Percentiles rank a stretch among this genome's conserved stretches.
Conservation (phyloP, 1,284 basidiomycete species). For the Hemileia vastatrix region DNA sequence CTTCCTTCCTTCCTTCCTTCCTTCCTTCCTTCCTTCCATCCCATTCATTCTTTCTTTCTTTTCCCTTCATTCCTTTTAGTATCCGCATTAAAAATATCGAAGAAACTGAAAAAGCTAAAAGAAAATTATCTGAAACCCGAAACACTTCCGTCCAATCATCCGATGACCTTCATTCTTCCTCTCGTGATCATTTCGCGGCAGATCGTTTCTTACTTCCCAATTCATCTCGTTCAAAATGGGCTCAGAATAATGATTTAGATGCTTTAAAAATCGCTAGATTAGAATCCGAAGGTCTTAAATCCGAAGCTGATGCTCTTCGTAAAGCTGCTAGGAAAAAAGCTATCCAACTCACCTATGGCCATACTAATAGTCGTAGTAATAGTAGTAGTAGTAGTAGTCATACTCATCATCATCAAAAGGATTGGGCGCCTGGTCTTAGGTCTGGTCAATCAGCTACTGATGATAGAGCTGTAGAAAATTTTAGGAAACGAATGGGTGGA, state of each 20-base stretch:
- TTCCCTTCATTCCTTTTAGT: slow-evolving; percentile 48
- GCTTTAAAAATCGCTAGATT: slow-evolving; percentile 16
- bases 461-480: slow-evolving; percentile 21
- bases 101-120: slow-evolving; percentile 89
- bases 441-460: slow-evolving; percentile 16
- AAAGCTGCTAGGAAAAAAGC: slow-evolving; percentile 17
- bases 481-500: slow-evolving; percentile 19
- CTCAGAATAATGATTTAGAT: slow-evolving; percentile 10
- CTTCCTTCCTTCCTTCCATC: slow-evolving; percentile 7
- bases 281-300: slow-evolving; percentile 8
- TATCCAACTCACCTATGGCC: slow-evolving; percentile 18
- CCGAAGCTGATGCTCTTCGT: slow-evolving; percentile 10
- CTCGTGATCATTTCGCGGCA: slow-evolving; percentile 17
- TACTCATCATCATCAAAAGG: slow-evolving; percentile 4
- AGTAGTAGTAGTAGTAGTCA: neutral
- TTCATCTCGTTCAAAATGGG: too few species aligned
- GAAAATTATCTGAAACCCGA: slow-evolving; percentile 64
- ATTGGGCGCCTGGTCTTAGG: too few species aligned
- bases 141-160: slow-evolving; percentile 37
- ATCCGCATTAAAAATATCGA: slow-evolving; percentile 86
- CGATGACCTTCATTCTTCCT: neutral
- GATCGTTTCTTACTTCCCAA: slow-evolving; percentile 20
- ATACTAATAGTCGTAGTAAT: slow-evolving; percentile 5
- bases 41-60: neutral
- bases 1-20: neutral